A percentile compares a stretch with the other conserved stretches of the same genome.
phyloP scores from a whole-genome alignment of 306 rosid genomes.

The Aeschynomene evenia region DNA sequence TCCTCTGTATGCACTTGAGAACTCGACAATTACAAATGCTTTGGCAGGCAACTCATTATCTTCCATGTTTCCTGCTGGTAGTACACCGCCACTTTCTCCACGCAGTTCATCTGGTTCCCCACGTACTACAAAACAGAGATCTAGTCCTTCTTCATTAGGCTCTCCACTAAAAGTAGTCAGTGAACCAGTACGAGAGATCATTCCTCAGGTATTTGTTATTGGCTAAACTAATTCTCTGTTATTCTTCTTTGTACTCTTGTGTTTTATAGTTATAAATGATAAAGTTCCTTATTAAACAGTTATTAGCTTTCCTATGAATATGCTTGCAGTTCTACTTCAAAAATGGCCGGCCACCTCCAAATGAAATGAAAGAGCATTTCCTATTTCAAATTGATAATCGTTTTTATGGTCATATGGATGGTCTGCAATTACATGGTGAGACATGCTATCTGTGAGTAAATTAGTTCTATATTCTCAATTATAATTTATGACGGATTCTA shows the following conservation, averaged over 20 bases:
- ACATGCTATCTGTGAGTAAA: constrained; percentile 26
- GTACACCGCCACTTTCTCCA: constrained; percentile 82
- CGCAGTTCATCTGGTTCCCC: constrained; percentile 85
- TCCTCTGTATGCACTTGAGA: constrained; percentile 47
- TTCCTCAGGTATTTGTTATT: constrained; percentile 63
- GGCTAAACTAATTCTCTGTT: constrained; percentile 22
- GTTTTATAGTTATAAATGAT: constrained; percentile 9
- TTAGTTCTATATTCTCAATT: constrained; percentile 22
- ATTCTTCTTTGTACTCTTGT: not conserved
- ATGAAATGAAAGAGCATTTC: constrained; percentile 57
- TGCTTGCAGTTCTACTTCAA: constrained; percentile 71
- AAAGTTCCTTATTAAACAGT: constrained; percentile 18
- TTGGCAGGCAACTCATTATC: constrained; percentile 49
- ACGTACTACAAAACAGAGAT: constrained; percentile 56
- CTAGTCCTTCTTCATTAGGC: constrained; percentile 63
- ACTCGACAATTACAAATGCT: constrained; percentile 41
- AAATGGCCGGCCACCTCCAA: constrained; percentile 73
- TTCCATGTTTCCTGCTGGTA: constrained; percentile 66
- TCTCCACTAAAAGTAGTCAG: constrained; percentile 67
- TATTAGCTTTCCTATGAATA: constrained; percentile 21
- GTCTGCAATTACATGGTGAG: constrained; percentile 71
- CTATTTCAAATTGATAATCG: constrained; percentile 46
- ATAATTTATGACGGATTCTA: not conserved
- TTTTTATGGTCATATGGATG: constrained; percentile 56
- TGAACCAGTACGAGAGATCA: constrained; percentile 65